These are phyloP conservation scores for Penicillium herquei DNA, from an alignment of 495 filamentous ascomycete genomes.

Conservation along the genomic window DNA sequence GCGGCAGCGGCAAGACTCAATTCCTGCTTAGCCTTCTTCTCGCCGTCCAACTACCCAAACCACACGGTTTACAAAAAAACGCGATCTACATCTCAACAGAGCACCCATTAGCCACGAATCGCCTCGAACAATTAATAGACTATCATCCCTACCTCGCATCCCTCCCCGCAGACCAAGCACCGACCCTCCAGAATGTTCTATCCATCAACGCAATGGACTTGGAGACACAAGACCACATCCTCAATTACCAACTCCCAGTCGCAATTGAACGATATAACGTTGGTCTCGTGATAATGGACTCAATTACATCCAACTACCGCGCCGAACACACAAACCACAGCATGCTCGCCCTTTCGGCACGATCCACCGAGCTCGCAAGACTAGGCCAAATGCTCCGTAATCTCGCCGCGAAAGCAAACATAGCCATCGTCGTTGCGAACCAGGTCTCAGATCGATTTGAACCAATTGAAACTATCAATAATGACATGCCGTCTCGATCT, in stretches of 20 bases:
- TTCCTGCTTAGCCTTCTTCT: constrained; percentile 85
- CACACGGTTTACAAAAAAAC: constrained; percentile 63
- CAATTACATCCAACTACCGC: constrained; percentile 90
- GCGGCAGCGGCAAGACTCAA: constrained; percentile 94
- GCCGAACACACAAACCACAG: constrained; percentile 64
- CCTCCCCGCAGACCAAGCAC: constrained; percentile 46
- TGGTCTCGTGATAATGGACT: constrained; percentile 83
- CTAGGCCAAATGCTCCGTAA: constrained; percentile 75
- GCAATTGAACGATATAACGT: constrained; percentile 71
- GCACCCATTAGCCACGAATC: constrained; percentile 72
- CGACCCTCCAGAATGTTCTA: constrained; percentile 67
- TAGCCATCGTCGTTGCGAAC: constrained; percentile 90
- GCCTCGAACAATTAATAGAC: constrained; percentile 74
- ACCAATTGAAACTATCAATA: constrained; percentile 11
- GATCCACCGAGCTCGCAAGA: constrained; percentile 66
- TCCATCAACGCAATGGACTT: constrained; percentile 86
- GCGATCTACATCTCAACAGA: constrained; percentile 97
- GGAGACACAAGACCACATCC: constrained; percentile 92
- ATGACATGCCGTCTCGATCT: constrained; percentile 6
- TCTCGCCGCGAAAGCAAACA: constrained; percentile 65
- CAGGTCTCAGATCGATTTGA: constrained; percentile 92
- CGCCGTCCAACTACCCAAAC: constrained; percentile 73
- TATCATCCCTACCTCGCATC: constrained; percentile 59
- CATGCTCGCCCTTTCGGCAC: constrained; percentile 38
- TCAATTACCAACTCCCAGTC: constrained; percentile 86